These are phyloP conservation scores for Fusarium verrucosum DNA, from an alignment of 2,329 filamentous ascomycete species.

Conservation along the genomic window DNA sequence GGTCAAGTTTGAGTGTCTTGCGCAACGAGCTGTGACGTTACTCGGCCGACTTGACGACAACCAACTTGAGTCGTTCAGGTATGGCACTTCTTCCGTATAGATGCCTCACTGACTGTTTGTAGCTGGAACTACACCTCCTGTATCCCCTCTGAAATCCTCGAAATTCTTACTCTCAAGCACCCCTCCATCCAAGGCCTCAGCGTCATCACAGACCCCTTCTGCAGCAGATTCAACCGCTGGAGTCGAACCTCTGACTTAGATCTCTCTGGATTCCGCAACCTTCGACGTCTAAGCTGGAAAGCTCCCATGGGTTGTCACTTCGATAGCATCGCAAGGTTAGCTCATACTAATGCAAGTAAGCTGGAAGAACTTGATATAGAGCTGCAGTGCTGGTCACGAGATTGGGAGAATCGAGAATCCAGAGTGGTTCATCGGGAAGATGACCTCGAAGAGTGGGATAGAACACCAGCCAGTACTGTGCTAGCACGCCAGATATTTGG, in stretches of 20 bases:
- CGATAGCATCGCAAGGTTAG: accelerated
- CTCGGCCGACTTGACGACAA: not conserved
- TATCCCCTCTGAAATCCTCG: not conserved
- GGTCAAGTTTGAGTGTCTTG: constrained; percentile 11
- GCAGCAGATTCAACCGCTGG: constrained; percentile 5
- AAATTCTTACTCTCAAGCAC: not conserved
- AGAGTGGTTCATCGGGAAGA: accelerated
- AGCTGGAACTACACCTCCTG: not conserved
- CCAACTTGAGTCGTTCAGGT: not conserved
- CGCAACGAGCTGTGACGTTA: not conserved
- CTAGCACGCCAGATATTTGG: not conserved
- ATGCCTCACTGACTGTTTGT: not conserved
- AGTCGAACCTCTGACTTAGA: not conserved
- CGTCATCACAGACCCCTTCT: constrained; percentile 1
- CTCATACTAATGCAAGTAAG: accelerated
- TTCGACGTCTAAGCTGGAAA: not conserved
- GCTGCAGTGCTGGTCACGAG: not conserved
- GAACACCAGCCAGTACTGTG: not conserved
- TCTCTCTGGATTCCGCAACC: not conserved
- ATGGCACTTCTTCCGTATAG: not conserved
- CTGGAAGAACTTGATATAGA: not conserved
- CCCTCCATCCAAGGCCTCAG: not conserved
- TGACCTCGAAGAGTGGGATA: not conserved
- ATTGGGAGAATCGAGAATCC: not conserved
- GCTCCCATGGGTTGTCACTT: constrained; percentile 4